A percentile compares a stretch with the other conserved stretches of the same genome.
Evolutionary conservation across 78 protist species (phyloP).

Genomic region (Capsaspora owczarzaki): DNA sequence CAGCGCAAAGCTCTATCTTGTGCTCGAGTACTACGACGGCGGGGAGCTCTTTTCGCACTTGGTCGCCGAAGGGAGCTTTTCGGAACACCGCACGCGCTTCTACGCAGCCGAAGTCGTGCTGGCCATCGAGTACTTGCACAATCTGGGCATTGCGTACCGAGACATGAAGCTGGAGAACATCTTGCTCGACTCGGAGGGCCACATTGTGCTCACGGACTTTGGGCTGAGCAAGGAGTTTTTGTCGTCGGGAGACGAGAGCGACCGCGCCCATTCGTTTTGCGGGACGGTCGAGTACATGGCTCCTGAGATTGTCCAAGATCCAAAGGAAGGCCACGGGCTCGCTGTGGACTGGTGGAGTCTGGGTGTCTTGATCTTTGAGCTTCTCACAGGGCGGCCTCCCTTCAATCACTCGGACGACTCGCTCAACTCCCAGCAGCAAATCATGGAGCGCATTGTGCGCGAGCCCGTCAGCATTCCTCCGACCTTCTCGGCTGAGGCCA

Average conservation of each 20-base stretch:
- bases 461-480: not conserved
- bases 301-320: slow-evolving; percentile 30
- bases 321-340: slow-evolving; percentile 65
- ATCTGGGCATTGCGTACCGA: slow-evolving; percentile 74
- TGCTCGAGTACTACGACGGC: slow-evolving; percentile 71
- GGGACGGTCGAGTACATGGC: slow-evolving; percentile 89
- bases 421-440: not conserved
- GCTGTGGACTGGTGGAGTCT: slow-evolving; percentile 92
- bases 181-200: slow-evolving; percentile 41
- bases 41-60: slow-evolving; percentile 76
- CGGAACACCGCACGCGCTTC: slow-evolving; percentile 54
- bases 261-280: slow-evolving; percentile 76
- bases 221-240: slow-evolving; percentile 53
- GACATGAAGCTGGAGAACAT: slow-evolving; percentile 64
- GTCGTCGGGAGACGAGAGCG: slow-evolving; percentile 9
- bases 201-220: slow-evolving; percentile 84
- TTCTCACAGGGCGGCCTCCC: slow-evolving; percentile 33
- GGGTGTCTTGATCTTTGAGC: slow-evolving; percentile 78
- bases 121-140: slow-evolving; percentile 82
- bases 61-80: slow-evolving; percentile 19
- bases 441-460: not conserved
- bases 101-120: slow-evolving; percentile 82
- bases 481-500: slow-evolving; percentile 1
- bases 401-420: not conserved
- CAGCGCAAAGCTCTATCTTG: slow-evolving; percentile 45